Base-by-base conservation (phyloP, 129 eudicot species). In the Arctium lappa region DNA sequence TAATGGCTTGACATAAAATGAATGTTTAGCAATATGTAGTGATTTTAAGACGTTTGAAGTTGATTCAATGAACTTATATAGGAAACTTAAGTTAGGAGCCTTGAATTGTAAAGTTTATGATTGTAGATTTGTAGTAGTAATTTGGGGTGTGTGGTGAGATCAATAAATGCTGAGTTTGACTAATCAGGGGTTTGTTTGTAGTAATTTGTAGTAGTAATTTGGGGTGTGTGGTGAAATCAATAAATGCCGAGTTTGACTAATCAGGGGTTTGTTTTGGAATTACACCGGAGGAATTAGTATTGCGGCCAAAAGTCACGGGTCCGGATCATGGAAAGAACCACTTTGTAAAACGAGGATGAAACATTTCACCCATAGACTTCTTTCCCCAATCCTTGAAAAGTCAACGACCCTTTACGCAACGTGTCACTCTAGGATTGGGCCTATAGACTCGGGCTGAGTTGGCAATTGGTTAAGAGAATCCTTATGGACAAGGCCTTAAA, bases 31-130 rank as follows among this genome's bases (percentile, higher is more conserved):
- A 65, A 34, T 65, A 11, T 65, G 42, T 39, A 40, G 65, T 66
- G 74, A 75, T 69, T 22, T 38, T 66, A 7, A 66, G 74, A 22
- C 22, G 74, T 72, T 60, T 68, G 72, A 32, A 39, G 44, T 36
- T 66, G 72, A 44, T 68, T 68, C 74, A 69, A 36, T 69, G 84
- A 75, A 85, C 69, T 79, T 85, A 78, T 81, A 34, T 62, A 68
- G 77, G 74, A 75, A 12, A 56, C 36, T 68, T 80, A 80, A 69
- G 79, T 60, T 34, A 27, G 32, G 78, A 76, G 39, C 33, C 8
- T 65, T n/a, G 56, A 74, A 48, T 27, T 76, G 70, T 82, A 50
- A 63, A 72, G 73, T n/a, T 72, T 13, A 63, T 75, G 15, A 30
- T 70, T 38, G 42, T 46, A 31, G 10, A 62, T 10, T 50, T 62